Evolutionary conservation across 805 yeast genomes (phyloP).

Genomic region (Candida glaebosa): DNA sequence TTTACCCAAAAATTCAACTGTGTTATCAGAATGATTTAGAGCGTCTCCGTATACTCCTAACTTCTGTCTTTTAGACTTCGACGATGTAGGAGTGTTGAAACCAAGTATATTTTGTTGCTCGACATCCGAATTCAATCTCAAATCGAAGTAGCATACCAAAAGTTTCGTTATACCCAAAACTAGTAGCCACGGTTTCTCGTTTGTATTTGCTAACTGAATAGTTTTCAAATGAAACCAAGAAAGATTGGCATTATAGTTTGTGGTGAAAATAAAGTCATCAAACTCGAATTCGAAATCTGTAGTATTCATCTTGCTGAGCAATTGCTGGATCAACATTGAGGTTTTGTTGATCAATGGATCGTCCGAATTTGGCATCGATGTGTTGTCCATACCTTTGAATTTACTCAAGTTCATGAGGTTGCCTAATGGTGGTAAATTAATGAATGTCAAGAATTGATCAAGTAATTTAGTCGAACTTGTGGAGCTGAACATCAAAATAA

Average conservation of each 20-base stretch:
- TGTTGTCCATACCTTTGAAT: conserved; percentile 18
- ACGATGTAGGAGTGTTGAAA: background rate
- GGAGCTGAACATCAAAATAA: conserved; percentile 30
- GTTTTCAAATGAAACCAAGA: conserved; percentile 26
- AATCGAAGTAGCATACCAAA: conserved; percentile 24
- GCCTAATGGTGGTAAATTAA: conserved; percentile 38
- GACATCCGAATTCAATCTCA: conserved; percentile 13
- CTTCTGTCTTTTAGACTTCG: conserved; percentile 24
- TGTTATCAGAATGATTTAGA: conserved; percentile 15
- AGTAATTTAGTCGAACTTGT: conserved; percentile 42
- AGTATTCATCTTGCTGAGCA: conserved; percentile 14
- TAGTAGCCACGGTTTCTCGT: conserved; percentile 39
- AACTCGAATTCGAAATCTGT: conserved; percentile 6
- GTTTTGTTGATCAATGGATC: conserved; percentile 16
- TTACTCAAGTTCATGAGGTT: conserved; percentile 29
- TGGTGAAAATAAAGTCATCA: conserved; percentile 6
- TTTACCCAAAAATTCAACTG: conserved; percentile 21
- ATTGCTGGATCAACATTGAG: conserved; percentile 20
- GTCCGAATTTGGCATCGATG: conserved; percentile 6
- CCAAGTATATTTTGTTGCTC: conserved; percentile 2
- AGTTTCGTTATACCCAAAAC: conserved; percentile 31
- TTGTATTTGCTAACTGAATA: conserved; percentile 16
- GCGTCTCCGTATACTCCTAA: conserved; percentile 18
- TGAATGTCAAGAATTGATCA: conserved; percentile 43
- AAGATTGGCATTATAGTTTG: background rate